phyloP scores from a whole-genome alignment of 768 basidiomycete genomes.

The Terana coerulea region DNA sequence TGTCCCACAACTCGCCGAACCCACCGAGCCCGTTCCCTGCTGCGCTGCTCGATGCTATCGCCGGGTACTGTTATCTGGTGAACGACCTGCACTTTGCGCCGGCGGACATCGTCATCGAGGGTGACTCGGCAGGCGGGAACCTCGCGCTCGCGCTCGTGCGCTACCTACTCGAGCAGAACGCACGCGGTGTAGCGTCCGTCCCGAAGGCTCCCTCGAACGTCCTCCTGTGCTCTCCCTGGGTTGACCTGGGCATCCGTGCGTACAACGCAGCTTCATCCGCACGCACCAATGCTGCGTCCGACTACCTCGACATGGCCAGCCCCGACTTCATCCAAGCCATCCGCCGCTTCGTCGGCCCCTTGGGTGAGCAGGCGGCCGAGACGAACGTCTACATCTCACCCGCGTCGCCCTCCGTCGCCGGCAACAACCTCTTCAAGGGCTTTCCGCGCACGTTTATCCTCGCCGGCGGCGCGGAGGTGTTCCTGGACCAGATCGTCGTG shows the following conservation, averaged over 20 bases:
- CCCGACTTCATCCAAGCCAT: not conserved
- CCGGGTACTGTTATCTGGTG: constrained; percentile 49
- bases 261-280: not conserved
- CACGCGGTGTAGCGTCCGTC: not conserved
- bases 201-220: not conserved
- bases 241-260: not conserved
- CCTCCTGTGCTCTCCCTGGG: not conserved
- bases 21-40: constrained; percentile 45
- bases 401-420: not conserved
- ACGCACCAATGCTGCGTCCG: not conserved
- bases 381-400: constrained; percentile 7
- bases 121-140: constrained; percentile 56
- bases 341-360: not conserved
- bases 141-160: constrained; percentile 38
- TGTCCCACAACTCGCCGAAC: constrained; percentile 26
- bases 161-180: constrained; percentile 30
- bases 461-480: constrained; percentile 28
- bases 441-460: constrained; percentile 31
- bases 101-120: constrained; percentile 40
- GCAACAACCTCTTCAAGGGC: constrained; percentile 16
- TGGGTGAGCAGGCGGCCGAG: not conserved
- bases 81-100: constrained; percentile 38
- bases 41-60: constrained; percentile 47
- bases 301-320: not conserved
- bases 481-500: constrained; percentile 32